Percentiles rank a stretch among this genome's conserved stretches.
phyloP scores from a whole-genome alignment of 495 filamentous ascomycete genomes.

The Tuber brumale region DNA sequence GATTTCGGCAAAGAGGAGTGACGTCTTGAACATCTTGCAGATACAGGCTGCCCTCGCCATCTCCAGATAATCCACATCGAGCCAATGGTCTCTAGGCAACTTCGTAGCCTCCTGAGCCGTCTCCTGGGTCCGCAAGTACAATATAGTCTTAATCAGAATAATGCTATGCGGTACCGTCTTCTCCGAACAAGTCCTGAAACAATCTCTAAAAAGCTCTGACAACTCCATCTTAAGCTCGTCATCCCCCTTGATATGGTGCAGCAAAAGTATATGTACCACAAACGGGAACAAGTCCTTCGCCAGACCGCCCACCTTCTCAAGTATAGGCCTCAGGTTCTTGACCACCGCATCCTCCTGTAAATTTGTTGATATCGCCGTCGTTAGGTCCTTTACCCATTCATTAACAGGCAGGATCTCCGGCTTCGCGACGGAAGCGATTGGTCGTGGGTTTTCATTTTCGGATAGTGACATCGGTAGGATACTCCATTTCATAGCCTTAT shows the following conservation, averaged over 20 bases:
- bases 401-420: conserved; percentile 32
- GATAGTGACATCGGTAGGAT: conserved; percentile 22
- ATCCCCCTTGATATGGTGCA: conserved; percentile 46
- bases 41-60: conserved; percentile 68
- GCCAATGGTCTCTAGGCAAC: conserved; percentile 72
- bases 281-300: conserved; percentile 68
- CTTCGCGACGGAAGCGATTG: conserved; percentile 22
- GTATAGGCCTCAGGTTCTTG: conserved; percentile 55
- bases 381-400: conserved; percentile 61
- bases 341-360: conserved; percentile 60
- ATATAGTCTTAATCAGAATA: conserved; percentile 66
- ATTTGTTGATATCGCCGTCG: conserved; percentile 55
- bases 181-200: conserved; percentile 35
- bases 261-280: conserved; percentile 70
- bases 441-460: conserved; percentile 21
- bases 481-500: conserved; percentile 31
- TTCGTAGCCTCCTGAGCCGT: conserved; percentile 66
- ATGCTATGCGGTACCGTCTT: conserved; percentile 48
- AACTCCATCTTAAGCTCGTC: conserved; percentile 40
- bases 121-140: conserved; percentile 84
- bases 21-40: conserved; percentile 81
- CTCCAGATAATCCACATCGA: conserved; percentile 69
- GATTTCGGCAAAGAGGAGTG: conserved; percentile 76
- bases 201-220: conserved; percentile 47
- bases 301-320: conserved; percentile 58